These are phyloP conservation scores for Podila epigama DNA, from an alignment of 192 early-diverging fungal species.

Conservation along the genomic window DNA sequence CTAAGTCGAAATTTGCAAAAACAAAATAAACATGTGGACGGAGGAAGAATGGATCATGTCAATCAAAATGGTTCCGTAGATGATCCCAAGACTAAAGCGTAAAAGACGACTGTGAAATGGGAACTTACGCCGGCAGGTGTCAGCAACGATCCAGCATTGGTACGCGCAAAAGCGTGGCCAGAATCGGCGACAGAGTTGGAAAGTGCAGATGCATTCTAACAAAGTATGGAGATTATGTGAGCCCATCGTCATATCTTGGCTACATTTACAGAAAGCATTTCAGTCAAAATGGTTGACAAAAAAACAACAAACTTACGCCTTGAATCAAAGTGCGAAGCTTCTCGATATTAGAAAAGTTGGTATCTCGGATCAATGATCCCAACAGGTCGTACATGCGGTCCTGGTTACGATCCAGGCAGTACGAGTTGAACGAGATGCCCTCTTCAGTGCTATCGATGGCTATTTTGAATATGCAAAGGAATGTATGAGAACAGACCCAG, in stretches of 20 bases:
- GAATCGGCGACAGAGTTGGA: conserved; percentile 82
- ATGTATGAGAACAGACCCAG: too few relatives aligned
- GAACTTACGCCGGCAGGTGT: conserved; percentile 60
- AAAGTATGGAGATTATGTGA: conserved; percentile 2
- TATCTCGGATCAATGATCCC: conserved; percentile 71
- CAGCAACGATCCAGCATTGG: conserved; percentile 69
- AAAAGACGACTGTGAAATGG: neutral
- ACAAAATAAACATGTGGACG: neutral
- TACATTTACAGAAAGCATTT: too few relatives aligned
- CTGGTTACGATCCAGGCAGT: conserved; percentile 79
- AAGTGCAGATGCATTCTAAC: conserved; percentile 71
- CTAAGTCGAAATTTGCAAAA: conserved; percentile 1
- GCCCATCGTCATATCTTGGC: neutral
- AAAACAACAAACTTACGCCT: conserved; percentile 47
- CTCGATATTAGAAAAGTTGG: conserved; percentile 74
- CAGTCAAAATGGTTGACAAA: neutral
- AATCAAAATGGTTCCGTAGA: neutral
- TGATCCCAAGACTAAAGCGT: neutral
- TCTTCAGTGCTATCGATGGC: conserved; percentile 70
- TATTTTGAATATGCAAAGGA: conserved; percentile 8
- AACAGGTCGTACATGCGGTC: conserved; percentile 78
- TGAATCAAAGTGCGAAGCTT: conserved; percentile 80
- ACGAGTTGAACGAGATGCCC: conserved; percentile 67
- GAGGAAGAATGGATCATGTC: neutral
- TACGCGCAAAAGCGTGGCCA: conserved; percentile 85